Percentiles rank a stretch among this genome's conserved stretches.
These are phyloP conservation scores for Alternaria arborescens DNA, from an alignment of 2,329 filamentous ascomycete genomes.

Conservation along the genomic window DNA sequence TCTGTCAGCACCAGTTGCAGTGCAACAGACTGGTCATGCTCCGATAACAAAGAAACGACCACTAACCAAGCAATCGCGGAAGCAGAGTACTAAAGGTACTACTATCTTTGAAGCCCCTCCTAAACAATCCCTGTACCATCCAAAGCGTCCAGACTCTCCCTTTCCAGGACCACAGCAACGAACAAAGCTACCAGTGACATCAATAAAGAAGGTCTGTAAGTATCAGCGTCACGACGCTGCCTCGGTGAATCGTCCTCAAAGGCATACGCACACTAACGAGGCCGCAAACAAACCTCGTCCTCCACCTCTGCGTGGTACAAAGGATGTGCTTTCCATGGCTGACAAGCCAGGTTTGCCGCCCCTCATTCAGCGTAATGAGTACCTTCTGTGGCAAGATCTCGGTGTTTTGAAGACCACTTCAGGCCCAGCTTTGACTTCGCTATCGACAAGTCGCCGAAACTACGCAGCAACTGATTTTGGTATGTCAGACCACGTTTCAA, in stretches of 20 bases:
- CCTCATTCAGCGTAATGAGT: not conserved
- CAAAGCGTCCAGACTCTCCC: not conserved
- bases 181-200: not conserved
- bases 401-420: not conserved
- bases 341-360: not conserved
- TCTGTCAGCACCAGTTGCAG: not conserved
- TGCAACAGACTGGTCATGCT: not conserved
- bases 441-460: not conserved
- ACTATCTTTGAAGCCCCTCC: not conserved
- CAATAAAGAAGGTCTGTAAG: not conserved
- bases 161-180: not conserved
- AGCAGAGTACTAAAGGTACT: not conserved
- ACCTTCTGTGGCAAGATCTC: not conserved
- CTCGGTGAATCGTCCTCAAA: not conserved
- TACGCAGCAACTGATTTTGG: not conserved
- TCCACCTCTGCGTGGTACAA: not conserved
- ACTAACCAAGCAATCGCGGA: not conserved
- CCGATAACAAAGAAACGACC: not conserved
- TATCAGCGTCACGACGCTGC: not conserved
- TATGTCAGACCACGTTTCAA: not conserved
- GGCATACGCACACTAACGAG: not conserved
- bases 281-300: not conserved
- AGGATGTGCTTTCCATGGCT: not conserved
- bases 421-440: not conserved
- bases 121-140: not conserved